Evolutionary conservation across 129 eudicot species (phyloP).

Genomic region (Escallonia rubra): DNA sequence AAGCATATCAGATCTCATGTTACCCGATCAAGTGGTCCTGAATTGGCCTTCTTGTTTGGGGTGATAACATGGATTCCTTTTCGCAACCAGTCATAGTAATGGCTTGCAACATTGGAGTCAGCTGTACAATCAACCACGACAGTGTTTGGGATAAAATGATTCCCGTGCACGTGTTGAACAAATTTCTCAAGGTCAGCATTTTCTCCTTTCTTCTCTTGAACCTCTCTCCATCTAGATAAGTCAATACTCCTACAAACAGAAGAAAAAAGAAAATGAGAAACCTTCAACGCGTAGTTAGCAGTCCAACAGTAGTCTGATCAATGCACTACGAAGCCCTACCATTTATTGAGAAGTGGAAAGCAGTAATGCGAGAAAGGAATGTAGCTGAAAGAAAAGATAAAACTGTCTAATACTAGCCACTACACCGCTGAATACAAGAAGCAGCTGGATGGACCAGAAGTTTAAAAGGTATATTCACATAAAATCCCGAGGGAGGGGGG

Average conservation of each 20-base stretch:
- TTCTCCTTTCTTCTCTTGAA: constrained; percentile 65
- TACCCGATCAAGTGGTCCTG: constrained; percentile 99
- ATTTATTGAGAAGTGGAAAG: too few species aligned
- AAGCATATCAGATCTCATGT: not conserved
- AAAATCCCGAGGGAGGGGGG: too few species aligned
- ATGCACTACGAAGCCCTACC: too few species aligned
- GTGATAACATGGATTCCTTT: constrained; percentile 91
- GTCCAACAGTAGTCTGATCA: too few species aligned
- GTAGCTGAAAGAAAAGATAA: too few species aligned
- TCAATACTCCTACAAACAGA: constrained; percentile 67
- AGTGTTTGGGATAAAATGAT: constrained; percentile 91
- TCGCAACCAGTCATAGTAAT: constrained; percentile 88
- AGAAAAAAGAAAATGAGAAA: constrained; percentile 6
- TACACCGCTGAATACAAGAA: too few species aligned
- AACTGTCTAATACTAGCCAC: too few species aligned
- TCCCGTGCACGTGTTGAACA: constrained; percentile 77
- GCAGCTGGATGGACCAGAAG: too few species aligned
- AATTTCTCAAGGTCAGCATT: constrained; percentile 73
- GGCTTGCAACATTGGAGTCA: constrained; percentile 70
- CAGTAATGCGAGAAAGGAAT: too few species aligned
- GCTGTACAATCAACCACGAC: constrained; percentile 95
- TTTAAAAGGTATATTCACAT: too few species aligned
- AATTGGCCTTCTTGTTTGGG: constrained; percentile 97
- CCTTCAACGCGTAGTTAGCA: too few species aligned
- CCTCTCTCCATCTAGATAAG: constrained; percentile 83